A percentile compares a stretch with the other conserved stretches of the same genome.
Evolutionary conservation across 139 green algal genomes (phyloP).

Genomic region (Astrephomene gubernaculifera): DNA sequence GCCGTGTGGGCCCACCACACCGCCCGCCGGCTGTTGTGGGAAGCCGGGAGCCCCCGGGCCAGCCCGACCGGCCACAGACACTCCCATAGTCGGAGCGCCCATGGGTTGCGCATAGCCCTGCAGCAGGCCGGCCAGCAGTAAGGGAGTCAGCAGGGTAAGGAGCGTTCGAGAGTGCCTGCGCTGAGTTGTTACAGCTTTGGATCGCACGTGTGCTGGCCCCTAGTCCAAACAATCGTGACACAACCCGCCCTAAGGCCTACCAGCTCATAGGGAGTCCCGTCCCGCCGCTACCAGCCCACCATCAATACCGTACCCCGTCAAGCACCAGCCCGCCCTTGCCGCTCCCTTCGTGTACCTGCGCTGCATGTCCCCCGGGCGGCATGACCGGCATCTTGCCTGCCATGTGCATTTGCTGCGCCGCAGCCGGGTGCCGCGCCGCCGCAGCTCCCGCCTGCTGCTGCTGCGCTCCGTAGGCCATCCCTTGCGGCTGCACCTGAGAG

Average conservation of each 20-base stretch:
- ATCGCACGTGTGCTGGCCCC: too few species aligned
- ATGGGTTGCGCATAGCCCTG: slow-evolving; percentile 12
- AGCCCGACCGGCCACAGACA: neutral
- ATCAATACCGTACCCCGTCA: too few species aligned
- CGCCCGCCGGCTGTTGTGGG: neutral
- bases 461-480: neutral
- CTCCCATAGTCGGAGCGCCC: neutral
- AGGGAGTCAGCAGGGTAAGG: neutral
- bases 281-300: too few species aligned
- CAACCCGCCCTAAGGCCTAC: too few species aligned
- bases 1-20: neutral
- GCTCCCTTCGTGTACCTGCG: too few species aligned
- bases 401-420: slow-evolving; percentile 9
- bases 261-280: too few species aligned
- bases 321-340: too few species aligned
- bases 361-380: neutral
- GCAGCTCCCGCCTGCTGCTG: neutral
- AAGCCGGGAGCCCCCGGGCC: neutral
- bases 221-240: too few species aligned
- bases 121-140: neutral
- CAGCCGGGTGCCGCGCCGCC: neutral
- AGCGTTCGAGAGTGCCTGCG: too few species aligned
- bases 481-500: slow-evolving; percentile 9
- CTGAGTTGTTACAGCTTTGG: too few species aligned
- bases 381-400: slow-evolving; percentile 11